These are phyloP conservation scores for Solanum rostratum DNA, from an alignment of 257 asterid genomes.

Conservation along the genomic window DNA sequence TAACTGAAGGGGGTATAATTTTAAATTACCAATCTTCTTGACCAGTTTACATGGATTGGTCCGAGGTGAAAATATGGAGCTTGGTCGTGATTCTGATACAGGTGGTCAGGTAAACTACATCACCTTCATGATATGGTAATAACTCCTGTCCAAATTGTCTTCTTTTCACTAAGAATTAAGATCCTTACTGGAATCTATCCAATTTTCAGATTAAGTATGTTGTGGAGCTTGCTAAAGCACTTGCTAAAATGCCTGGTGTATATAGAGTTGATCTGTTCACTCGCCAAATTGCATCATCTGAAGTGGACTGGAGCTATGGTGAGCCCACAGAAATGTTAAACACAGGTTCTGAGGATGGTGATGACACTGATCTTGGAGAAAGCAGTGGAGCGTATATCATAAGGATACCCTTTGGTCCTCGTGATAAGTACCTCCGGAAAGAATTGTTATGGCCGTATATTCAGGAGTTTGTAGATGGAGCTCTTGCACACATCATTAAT, in stretches of 20 bases:
- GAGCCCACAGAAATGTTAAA: slow-evolving; percentile 82
- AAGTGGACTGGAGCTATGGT: slow-evolving; percentile 80
- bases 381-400: slow-evolving; percentile 73
- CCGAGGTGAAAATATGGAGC: slow-evolving; percentile 91
- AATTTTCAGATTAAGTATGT: slow-evolving; percentile 59
- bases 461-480: slow-evolving; percentile 79
- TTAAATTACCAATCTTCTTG: slow-evolving; percentile 5
- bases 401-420: slow-evolving; percentile 77
- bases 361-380: slow-evolving; percentile 42
- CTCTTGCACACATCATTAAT: slow-evolving; percentile 61
- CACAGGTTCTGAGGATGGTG: slow-evolving; percentile 41
- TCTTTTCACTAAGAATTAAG: background rate
- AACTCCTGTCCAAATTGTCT: background rate
- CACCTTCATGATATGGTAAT: background rate
- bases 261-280: slow-evolving; percentile 76
- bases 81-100: slow-evolving; percentile 85
- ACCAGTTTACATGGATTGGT: slow-evolving; percentile 73
- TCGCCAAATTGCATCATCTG: slow-evolving; percentile 70
- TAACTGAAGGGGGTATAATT: background rate
- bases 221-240: slow-evolving; percentile 75
- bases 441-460: slow-evolving; percentile 75
- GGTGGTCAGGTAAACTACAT: slow-evolving; percentile 62
- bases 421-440: slow-evolving; percentile 53
- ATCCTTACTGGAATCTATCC: background rate
- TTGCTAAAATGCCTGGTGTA: slow-evolving; percentile 69